These are phyloP conservation scores for Coemansia sp. DNA, from an alignment of 192 early-diverging fungal species.

Conservation along the genomic window DNA sequence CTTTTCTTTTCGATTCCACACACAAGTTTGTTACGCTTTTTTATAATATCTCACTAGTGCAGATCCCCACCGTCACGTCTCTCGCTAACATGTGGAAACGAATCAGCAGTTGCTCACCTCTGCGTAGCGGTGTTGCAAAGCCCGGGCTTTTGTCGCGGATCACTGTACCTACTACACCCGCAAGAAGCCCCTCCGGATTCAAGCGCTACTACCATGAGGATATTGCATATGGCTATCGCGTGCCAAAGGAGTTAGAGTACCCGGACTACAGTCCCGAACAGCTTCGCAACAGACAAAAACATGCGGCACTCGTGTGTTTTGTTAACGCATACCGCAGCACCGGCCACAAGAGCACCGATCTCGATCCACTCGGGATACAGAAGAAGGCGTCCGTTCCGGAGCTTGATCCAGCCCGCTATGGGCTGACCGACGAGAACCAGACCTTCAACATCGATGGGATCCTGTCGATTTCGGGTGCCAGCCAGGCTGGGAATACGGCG, in stretches of 20 bases:
- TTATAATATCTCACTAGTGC: too few species aligned
- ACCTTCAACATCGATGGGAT: constrained; percentile 75
- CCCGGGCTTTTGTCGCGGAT: not conserved
- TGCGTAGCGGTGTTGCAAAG: not conserved
- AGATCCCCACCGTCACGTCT: too few species aligned
- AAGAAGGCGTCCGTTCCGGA: constrained; percentile 59
- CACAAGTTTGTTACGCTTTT: not conserved
- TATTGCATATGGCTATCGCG: constrained; percentile 87
- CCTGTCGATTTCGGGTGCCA: constrained; percentile 54
- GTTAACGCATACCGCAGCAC: constrained; percentile 76
- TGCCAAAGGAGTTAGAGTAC: constrained; percentile 63
- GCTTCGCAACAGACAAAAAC: constrained; percentile 77
- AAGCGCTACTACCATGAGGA: constrained; percentile 70
- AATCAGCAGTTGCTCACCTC: not conserved
- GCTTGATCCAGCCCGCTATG: constrained; percentile 83
- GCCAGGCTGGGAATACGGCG: constrained; percentile 49
- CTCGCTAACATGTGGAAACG: constrained; percentile 1
- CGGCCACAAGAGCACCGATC: constrained; percentile 78
- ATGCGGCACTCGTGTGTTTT: constrained; percentile 83
- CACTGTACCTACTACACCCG: not conserved
- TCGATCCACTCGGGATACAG: constrained; percentile 83
- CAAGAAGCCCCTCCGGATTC: not conserved
- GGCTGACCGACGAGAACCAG: constrained; percentile 59
- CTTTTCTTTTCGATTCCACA: not conserved
- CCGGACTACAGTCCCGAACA: constrained; percentile 83